Percentiles rank a stretch among this genome's conserved stretches.
phyloP scores from a whole-genome alignment of 2,329 filamentous ascomycete genomes.

The Trichophyton verrucosum region DNA sequence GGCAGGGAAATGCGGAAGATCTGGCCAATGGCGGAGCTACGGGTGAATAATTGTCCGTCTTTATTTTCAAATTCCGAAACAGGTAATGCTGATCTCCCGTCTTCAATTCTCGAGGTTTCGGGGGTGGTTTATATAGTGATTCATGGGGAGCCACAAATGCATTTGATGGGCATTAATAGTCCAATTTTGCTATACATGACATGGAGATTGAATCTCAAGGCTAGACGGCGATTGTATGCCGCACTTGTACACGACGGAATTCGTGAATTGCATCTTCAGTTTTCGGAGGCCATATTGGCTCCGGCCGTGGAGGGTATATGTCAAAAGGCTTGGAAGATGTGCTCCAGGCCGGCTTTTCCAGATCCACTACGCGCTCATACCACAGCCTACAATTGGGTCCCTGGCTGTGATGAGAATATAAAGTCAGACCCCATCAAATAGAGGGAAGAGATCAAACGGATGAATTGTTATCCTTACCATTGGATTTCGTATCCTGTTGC shows the following conservation, averaged over 20 bases:
- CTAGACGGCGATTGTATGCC: neutral
- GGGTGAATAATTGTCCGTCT: neutral
- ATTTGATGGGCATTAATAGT: neutral
- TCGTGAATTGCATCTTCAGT: neutral
- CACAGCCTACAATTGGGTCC: neutral
- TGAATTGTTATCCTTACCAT: neutral
- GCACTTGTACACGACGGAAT: slow-evolving; percentile 4
- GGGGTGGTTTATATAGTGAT: neutral
- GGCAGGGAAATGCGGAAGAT: neutral
- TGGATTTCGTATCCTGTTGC: neutral
- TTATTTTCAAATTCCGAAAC: neutral
- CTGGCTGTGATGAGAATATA: neutral
- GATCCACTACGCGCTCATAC: neutral
- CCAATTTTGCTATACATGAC: neutral
- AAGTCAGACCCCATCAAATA: too few relatives aligned
- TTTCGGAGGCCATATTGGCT: neutral
- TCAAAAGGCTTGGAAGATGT: neutral
- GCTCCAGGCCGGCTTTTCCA: neutral
- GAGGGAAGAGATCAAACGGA: too few relatives aligned
- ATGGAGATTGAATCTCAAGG: neutral
- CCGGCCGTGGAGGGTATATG: neutral
- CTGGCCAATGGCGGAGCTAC: neutral
- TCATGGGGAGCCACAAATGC: neutral
- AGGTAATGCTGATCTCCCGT: neutral
- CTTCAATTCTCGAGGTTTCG: too few relatives aligned